Evolutionary conservation across 2,329 filamentous ascomycete genomes (phyloP).

Genomic region (Alternaria tenuissima): DNA sequence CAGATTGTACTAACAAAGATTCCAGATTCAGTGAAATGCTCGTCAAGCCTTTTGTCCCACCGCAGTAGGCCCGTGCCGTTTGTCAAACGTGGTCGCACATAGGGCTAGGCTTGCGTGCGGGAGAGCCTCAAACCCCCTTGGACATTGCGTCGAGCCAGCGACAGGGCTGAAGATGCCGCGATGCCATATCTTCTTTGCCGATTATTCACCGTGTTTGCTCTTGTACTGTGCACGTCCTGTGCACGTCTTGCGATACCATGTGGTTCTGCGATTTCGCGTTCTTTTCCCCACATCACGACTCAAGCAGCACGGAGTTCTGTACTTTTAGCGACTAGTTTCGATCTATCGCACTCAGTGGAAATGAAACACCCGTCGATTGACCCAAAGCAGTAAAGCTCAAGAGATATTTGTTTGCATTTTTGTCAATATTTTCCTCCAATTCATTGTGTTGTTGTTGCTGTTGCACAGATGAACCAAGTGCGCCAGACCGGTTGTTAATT

Average conservation of each 20-base stretch:
- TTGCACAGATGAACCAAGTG: no score
- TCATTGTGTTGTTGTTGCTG: no score
- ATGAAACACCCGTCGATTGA: neutral
- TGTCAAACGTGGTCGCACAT: neutral
- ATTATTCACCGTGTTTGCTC: slow-evolving; percentile 9
- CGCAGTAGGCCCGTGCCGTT: slow-evolving; percentile 48
- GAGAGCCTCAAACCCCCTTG: slow-evolving; percentile 6
- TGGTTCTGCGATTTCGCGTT: slow-evolving; percentile 9
- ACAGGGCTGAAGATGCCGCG: neutral
- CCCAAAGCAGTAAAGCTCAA: no score
- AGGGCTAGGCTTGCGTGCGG: neutral
- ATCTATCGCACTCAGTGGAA: slow-evolving; percentile 7
- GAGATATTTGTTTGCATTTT: slow-evolving; percentile 15
- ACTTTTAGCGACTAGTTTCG: slow-evolving; percentile 17
- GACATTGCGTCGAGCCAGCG: slow-evolving; percentile 6
- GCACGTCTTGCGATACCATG: slow-evolving; percentile 10
- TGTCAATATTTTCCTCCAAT: neutral
- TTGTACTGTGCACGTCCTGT: neutral
- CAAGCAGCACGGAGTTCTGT: slow-evolving; percentile 12
- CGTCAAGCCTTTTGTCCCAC: slow-evolving; percentile 76
- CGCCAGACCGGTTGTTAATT: no score
- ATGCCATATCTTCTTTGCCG: slow-evolving; percentile 1
- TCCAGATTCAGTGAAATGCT: slow-evolving; percentile 81
- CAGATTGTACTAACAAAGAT: slow-evolving; percentile 14
- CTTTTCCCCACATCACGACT: slow-evolving; percentile 11